Base-by-base conservation (phyloP, 208 protist species). In the Trypanosoma platydactyli region DNA sequence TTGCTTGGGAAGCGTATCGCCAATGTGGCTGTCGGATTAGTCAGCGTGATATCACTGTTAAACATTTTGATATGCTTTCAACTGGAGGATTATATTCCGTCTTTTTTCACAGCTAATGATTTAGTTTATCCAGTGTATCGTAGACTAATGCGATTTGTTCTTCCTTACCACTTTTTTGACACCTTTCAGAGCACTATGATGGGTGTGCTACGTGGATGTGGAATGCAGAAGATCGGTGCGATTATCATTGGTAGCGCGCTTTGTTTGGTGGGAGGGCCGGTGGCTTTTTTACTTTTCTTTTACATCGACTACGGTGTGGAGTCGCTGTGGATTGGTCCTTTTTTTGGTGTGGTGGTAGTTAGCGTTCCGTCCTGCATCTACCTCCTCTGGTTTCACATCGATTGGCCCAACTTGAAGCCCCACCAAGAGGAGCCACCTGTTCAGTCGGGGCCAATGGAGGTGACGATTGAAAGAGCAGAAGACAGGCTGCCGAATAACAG, bases 151-250 rank as follows among this genome's bases (percentile, higher is more conserved):
- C 76, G 65, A 42, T 64, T 82, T 56, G 82, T 88, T 15, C 72
- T 91, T 41, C 82, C 83, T n/a, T 94, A 91, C 62, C 88, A 94
- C 79, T 68, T 91, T 57, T 77, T 87, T 53, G 85, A 94, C 52
- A 77, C 85, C 11, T 88, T 90, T 62, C 88, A 94, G 73, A 89
- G 82, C 70, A 89, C 76, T 45, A 69, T 91, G 22, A 91, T 94
- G 84, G 80, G 79, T 33, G 79, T 88, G 45, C 70, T 94, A 27
- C 80, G 88, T 29, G 88, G 88, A 27, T 91, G 84, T 68, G 83
- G 77, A 57, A 56, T 91, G 48, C 88, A 94, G 65, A 81, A 79
- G 51, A 53, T 87, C 11, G 88, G 85, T 0, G 84, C 88, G 3
- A 48, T 77, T 15, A 79, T 91, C 60, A 89, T 94, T 57, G 72